Evolutionary conservation across 805 yeast species (phyloP), one percentile per base, ranked within the genome.

Genomic region (Ogataea nonfermentans): DNA sequence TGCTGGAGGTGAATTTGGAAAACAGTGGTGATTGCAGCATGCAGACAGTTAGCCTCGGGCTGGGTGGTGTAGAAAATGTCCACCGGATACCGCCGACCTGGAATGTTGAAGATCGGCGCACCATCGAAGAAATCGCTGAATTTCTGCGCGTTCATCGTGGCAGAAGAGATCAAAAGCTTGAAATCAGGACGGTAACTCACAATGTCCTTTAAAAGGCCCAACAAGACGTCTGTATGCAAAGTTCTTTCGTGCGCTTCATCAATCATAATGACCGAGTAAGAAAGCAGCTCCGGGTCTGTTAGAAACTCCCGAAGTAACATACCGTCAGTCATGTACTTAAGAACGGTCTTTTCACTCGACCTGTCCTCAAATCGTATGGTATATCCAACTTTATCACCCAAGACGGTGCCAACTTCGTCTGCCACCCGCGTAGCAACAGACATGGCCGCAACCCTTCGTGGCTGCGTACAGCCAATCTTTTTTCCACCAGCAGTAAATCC

Each of bases 181-280:
- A 93, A 65, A 45, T 85, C 95, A 0, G 81, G 75, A 38, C 97
- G 67, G 29, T 76, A 62, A 15, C 65, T 66, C 2, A 76, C 57
- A 0, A 88, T 74, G 44, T 83, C 85, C 49, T 91, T 91, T 23
- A 91, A 62, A 25, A 93, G 65, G 1, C 96, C 95, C 36, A 91
- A 67, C 7, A 91, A 57, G 3, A 77, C 68, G 62, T 91, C 99
- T 0, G 98, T 91, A n/a, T 91, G 81, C 28, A 91, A 68, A 0
- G 98, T 93, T 42, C 99, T 73, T 59, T 93, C 99, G 58, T 93
- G 99, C 0, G 99, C 99, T 62, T 91, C 99, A 63, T 91, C 99
- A 33, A 91, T 81, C 84, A 91, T 89, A 40, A 91, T 70, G 1
- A 85, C 95, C 2, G 93, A 77, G 56, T 90, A 91, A 2, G 63